Evolutionary conservation across 2,329 filamentous ascomycete genomes (phyloP).

Genomic region (Xylariaceae sp.): DNA sequence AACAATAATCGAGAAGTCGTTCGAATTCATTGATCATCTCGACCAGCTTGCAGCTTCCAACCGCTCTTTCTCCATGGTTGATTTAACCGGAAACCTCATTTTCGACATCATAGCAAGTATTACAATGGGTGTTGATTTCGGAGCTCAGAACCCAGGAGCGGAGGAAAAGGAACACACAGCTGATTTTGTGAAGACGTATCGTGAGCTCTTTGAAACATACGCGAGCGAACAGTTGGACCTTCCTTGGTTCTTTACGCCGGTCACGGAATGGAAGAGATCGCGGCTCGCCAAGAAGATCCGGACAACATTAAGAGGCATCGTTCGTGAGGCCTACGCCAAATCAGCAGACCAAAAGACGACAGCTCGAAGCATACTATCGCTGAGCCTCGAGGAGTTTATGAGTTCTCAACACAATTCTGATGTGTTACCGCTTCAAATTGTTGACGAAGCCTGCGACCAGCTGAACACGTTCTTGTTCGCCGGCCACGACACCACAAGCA

Average conservation of each 20-base stretch:
- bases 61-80: conserved; percentile 29
- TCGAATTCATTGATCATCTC: conserved; percentile 31
- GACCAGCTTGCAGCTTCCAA: conserved; percentile 28
- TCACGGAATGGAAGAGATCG: conserved; percentile 2
- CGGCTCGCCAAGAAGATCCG: conserved; percentile 4
- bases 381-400: conserved; percentile 2
- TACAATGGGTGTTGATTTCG: conserved; percentile 15
- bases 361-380: conserved; percentile 6
- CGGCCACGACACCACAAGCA: conserved; percentile 14
- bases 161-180: neutral
- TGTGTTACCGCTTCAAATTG: neutral
- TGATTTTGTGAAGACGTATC: conserved; percentile 8
- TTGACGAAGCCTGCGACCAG: conserved; percentile 16
- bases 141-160: conserved; percentile 3
- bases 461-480: conserved; percentile 16
- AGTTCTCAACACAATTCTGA: neutral
- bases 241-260: conserved; percentile 8
- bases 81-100: conserved; percentile 23
- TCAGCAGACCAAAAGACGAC: neutral
- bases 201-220: conserved; percentile 7
- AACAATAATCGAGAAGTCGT: conserved; percentile 35
- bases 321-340: conserved; percentile 3
- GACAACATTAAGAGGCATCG: neutral
- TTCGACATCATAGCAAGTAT: conserved; percentile 16
- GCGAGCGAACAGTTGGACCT: conserved; percentile 5